Base-by-base conservation (phyloP, 2,329 filamentous ascomycete genomes). In the Penicillium sp. region DNA sequence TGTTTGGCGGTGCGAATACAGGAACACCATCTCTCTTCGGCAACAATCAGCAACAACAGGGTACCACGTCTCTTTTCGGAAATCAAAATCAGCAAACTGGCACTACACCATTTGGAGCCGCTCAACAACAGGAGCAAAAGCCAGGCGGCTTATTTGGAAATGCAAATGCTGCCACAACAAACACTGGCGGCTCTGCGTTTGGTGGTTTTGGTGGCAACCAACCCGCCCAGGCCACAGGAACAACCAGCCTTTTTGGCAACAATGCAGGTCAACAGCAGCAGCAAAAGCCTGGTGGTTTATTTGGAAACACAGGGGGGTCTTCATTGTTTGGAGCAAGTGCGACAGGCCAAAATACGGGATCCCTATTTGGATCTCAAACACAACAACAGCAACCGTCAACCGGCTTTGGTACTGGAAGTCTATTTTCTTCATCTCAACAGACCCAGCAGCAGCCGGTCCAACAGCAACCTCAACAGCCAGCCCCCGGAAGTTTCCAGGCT, bases 401-500 rank as follows among this genome's bases (percentile, higher is more conserved):
- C 48, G 62, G 67, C 40, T 61, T 68, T 21, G 67, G 67, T 20
- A 71, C 66, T 58, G 76, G 73, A 53, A 69, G 80, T 63, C 61
- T 85, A 23, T 84, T 85, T 61, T 82, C 83, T n/a, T 71, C 68
- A 49, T 77, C 76, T 6, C 79, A 80, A 61, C 77, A 78, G 56
- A 79, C 79, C 58, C 77, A 82, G 59, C 78, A 80, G 49, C 76
- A 79, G 61, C 75, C 66, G 24, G 72, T 70, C 53, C 75, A 76
- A 48, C 81, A 81, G 16, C 85, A 89, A 66, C 72, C 79, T 48
- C 71, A 77, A 46, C 74, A 77, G 52, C 73, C 74, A 45, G 68
- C 67, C 8, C 67, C 73, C 51, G 68, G 71, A 52, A 72, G 74
- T 18, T 77, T 96, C 58, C 91, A 88, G 33, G 87, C 91, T 5